Percentiles rank a stretch among this genome's conserved stretches.
These are phyloP conservation scores for Danielozyma ontarioensis DNA, from an alignment of 805 yeast genomes.

Conservation along the genomic window DNA sequence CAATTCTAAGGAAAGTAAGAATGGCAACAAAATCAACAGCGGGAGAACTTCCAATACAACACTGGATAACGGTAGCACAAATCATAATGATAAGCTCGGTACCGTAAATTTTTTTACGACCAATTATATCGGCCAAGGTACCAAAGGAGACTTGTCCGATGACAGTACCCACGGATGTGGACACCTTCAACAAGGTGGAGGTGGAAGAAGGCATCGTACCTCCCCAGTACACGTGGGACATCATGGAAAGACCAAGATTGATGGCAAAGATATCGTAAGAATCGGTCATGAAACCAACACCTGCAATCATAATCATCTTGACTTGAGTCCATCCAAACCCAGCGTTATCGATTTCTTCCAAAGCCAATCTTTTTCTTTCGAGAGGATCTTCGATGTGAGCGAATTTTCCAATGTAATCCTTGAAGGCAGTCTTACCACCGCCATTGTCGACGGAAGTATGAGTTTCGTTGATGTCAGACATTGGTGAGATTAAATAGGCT, in stretches of 20 bases:
- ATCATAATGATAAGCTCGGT: conserved; percentile 81
- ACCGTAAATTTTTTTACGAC: conserved; percentile 88
- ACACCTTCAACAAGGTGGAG: conserved; percentile 71
- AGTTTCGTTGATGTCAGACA: conserved; percentile 21
- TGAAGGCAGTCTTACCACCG: conserved; percentile 87
- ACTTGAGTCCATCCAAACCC: conserved; percentile 78
- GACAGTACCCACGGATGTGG: conserved; percentile 92
- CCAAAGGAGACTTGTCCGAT: conserved; percentile 88
- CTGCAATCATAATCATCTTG: conserved; percentile 71
- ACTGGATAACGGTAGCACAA: conserved; percentile 71
- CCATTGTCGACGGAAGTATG: conserved; percentile 14
- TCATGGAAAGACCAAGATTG: conserved; percentile 75
- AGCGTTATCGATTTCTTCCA: conserved; percentile 78
- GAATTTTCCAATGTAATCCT: conserved; percentile 73
- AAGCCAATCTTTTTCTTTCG: conserved; percentile 81
- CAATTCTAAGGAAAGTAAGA: conserved; percentile 70
- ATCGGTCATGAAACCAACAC: conserved; percentile 92
- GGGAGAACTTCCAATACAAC: conserved; percentile 65
- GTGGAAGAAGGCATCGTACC: conserved; percentile 67
- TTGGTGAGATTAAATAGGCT: too few species aligned
- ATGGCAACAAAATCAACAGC: conserved; percentile 72
- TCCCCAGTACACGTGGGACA: conserved; percentile 69
- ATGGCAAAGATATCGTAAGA: conserved; percentile 91
- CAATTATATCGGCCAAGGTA: conserved; percentile 70
- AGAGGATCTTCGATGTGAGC: conserved; percentile 80